Percentiles rank a stretch among this genome's conserved stretches.
Evolutionary conservation across 73 alveolate genomes (phyloP).

Genomic region (Paramecium primaurelia): DNA sequence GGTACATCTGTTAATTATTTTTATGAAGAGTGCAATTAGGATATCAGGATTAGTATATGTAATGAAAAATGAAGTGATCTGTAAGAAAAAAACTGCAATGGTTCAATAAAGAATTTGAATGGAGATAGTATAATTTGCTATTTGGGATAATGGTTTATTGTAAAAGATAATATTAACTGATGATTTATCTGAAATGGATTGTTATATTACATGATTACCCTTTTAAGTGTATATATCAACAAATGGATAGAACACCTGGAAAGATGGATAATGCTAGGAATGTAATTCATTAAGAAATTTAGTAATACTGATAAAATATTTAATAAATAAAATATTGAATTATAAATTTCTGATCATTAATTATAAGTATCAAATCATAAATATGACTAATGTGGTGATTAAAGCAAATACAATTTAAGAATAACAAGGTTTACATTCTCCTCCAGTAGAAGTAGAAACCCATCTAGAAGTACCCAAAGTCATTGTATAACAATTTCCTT

Average conservation of each 20-base stretch:
- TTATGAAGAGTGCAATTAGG: not conserved
- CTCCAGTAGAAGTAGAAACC: not conserved
- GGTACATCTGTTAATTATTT: not conserved
- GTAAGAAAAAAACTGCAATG: not conserved
- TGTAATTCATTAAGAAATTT: not conserved
- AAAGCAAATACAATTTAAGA: not conserved
- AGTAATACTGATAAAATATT: not conserved
- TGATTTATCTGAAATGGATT: not conserved
- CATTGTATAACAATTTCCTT: not conserved
- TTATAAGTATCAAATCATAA: not conserved
- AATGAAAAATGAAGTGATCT: not conserved
- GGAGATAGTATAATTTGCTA: not conserved
- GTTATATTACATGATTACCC: not conserved
- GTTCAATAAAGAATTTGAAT: not conserved
- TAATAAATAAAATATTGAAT: not conserved
- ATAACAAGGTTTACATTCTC: not conserved
- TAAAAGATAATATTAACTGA: not conserved
- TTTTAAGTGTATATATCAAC: not conserved
- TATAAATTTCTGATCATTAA: not conserved
- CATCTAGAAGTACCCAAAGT: not conserved
- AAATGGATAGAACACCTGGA: not conserved
- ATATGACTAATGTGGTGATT: not conserved
- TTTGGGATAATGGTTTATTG: not conserved
- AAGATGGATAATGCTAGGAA: not conserved
- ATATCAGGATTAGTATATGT: not conserved